Base-by-base conservation (phyloP, 495 filamentous ascomycete species). In the Xylaria telfairii region DNA sequence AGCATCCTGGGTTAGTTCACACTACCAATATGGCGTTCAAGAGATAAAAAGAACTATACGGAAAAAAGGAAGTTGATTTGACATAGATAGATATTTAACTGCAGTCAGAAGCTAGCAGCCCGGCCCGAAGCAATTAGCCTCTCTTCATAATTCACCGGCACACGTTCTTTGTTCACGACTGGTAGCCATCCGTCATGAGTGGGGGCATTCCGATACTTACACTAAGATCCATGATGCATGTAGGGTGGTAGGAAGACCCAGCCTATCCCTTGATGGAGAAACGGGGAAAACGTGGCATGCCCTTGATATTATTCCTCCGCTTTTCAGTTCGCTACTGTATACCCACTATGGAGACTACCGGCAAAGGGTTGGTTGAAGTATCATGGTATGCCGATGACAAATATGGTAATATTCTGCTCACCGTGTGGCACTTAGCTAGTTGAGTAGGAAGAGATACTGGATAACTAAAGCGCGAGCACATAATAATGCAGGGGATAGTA, bases 201-300 rank as follows among this genome's bases (percentile, higher is more conserved):
- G 56, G 56, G 32, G 8, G 32, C 17, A 34, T 8, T 34, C 17
- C 37, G 15, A 9, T 30, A 17, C n/a, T n/a, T n/a, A n/a, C n/a
- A n/a, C n/a, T n/a, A n/a, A n/a, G n/a, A n/a, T n/a, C n/a, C n/a
- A n/a, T 4, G 26, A 15, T 15, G 56, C 30, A 59, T 21, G 56
- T 37, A 19, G 56, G 53, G 56, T 10, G 7, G 56, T 21, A 37
- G 56, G 56, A 26, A 32, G 17, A 56, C 32, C 53, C 53, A 56
- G 53, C 53, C 3, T 6, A 30, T 34, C n/a, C 12, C 54, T 59
- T 59, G 30, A 59, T 59, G 56, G 24, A 30, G 51, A 32, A 30
- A 17, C 26, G 28, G 26, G 28, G 56, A 59, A 59, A 59, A 54
- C 56, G 56, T 59, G 32, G 56, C 56, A 59, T n/a, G 13, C 28